Conservation (phyloP, 495 filamentous ascomycete species). For the Aspergillus homomorphus region DNA sequence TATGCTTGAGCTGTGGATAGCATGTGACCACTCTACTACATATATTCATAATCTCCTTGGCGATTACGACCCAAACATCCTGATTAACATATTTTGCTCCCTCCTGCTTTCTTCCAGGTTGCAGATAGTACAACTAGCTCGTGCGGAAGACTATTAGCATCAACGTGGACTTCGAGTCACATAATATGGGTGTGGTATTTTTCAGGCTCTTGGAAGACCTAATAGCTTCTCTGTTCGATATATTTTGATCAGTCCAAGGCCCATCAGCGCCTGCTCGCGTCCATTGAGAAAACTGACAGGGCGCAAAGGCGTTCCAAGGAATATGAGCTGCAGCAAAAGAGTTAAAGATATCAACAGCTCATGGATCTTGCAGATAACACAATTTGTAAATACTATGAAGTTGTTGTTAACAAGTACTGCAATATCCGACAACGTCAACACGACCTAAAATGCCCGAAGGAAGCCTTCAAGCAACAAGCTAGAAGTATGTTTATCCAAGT, state of each 20-base stretch:
- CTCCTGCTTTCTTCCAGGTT: slow-evolving; percentile 44
- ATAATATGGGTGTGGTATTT: slow-evolving; percentile 26
- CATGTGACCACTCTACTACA: slow-evolving; percentile 52
- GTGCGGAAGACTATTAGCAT: slow-evolving; percentile 50
- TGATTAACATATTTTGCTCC: slow-evolving; percentile 36
- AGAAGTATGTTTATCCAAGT: slow-evolving; percentile 44
- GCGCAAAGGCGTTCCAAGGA: slow-evolving; percentile 35
- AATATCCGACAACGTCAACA: slow-evolving; percentile 20
- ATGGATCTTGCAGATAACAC: slow-evolving; percentile 16
- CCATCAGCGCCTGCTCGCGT: slow-evolving; percentile 37
- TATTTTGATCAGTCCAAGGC: slow-evolving; percentile 49
- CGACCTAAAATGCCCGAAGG: slow-evolving; percentile 29
- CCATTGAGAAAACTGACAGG: slow-evolving; percentile 38
- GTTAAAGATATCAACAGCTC: slow-evolving; percentile 32
- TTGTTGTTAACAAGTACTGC: slow-evolving; percentile 7
- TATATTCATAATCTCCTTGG: slow-evolving; percentile 35
- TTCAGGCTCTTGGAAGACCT: slow-evolving; percentile 23
- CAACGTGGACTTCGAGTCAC: slow-evolving; percentile 20
- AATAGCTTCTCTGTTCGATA: slow-evolving; percentile 52
- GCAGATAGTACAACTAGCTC: slow-evolving; percentile 50
- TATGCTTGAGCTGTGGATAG: slow-evolving; percentile 61
- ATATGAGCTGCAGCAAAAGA: slow-evolving; percentile 36
- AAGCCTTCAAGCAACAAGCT: slow-evolving; percentile 22
- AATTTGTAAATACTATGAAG: slow-evolving; percentile 30
- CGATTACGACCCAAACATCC: slow-evolving; percentile 52